Evolutionary conservation across 345 rosid genomes (phyloP).

Genomic region (Gossypium mustelinum): DNA sequence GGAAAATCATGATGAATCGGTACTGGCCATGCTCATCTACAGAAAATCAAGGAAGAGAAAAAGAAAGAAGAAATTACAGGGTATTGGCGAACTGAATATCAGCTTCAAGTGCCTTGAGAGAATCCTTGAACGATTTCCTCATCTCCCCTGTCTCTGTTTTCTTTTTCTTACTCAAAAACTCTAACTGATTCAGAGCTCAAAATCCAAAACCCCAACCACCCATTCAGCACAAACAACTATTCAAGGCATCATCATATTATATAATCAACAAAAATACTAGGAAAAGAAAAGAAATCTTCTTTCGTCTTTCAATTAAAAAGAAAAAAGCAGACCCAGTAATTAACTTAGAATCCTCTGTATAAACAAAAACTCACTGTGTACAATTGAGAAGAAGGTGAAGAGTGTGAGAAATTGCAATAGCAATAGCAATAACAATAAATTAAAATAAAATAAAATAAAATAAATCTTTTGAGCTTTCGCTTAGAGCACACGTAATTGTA

Average conservation of each 20-base stretch:
- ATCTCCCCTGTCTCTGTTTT: slow-evolving; percentile 31
- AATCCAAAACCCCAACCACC: slow-evolving; percentile 21
- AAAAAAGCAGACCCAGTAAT: not conserved
- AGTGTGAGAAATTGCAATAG: slow-evolving; percentile 13
- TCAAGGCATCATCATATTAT: slow-evolving; percentile 5
- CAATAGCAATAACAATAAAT: slow-evolving; percentile 1
- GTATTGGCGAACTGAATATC: slow-evolving; percentile 98
- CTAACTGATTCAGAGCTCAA: slow-evolving; percentile 17
- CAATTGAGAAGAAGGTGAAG: slow-evolving; percentile 14
- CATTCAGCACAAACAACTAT: slow-evolving; percentile 5
- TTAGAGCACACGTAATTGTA: slow-evolving; percentile 71
- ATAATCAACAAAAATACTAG: not conserved
- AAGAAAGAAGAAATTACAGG: slow-evolving; percentile 45
- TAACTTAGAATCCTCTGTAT: not conserved
- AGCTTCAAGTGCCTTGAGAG: slow-evolving; percentile 95
- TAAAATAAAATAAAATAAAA: no score
- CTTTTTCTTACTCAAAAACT: not conserved
- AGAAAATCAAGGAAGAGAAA: slow-evolving; percentile 6
- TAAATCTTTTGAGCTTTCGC: slow-evolving; percentile 37
- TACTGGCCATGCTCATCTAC: not conserved
- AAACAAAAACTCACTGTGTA: not conserved
- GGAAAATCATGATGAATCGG: not conserved
- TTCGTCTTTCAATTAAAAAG: not conserved
- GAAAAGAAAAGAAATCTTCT: not conserved
- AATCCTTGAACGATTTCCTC: slow-evolving; percentile 94